A percentile compares a stretch with the other conserved stretches of the same genome.
These are phyloP conservation scores for Hypoxylon sp. DNA, from an alignment of 2,329 filamentous ascomycete species.

Conservation along the genomic window DNA sequence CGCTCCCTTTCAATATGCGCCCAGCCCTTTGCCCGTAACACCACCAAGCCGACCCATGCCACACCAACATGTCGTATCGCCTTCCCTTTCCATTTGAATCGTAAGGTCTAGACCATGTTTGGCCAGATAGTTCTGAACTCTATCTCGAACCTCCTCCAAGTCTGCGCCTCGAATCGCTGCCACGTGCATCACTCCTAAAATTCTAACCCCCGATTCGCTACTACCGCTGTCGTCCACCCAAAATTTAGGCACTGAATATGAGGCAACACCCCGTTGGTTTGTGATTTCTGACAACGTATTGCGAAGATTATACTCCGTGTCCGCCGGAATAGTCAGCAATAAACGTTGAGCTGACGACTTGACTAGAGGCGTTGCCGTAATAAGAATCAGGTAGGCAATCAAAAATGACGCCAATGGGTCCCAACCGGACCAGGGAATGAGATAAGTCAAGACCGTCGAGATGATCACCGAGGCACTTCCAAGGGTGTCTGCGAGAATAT, in stretches of 20 bases:
- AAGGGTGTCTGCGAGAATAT: constrained; percentile 93
- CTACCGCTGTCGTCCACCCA: constrained; percentile 83
- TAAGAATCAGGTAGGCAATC: constrained; percentile 92
- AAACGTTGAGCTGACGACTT: constrained; percentile 85
- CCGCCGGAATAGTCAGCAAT: constrained; percentile 85
- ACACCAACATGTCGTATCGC: constrained; percentile 76
- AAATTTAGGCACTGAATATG: constrained; percentile 89
- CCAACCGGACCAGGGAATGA: constrained; percentile 92
- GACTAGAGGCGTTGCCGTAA: constrained; percentile 91
- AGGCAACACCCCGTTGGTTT: constrained; percentile 84
- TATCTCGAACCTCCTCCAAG: constrained; percentile 84
- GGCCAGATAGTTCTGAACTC: constrained; percentile 78
- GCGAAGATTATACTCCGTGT: constrained; percentile 88
- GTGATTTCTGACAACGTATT: constrained; percentile 87
- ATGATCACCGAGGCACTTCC: constrained; percentile 95
- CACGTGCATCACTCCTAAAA: constrained; percentile 89
- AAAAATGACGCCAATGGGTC: constrained; percentile 94
- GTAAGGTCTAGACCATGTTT: constrained; percentile 83
- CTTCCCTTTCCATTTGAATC: constrained; percentile 89
- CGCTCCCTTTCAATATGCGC: constrained; percentile 42
- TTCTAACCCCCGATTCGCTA: constrained; percentile 61
- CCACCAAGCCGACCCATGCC: constrained; percentile 57
- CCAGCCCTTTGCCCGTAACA: constrained; percentile 49
- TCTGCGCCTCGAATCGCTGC: constrained; percentile 79
- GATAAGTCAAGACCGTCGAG: constrained; percentile 88